Evolutionary conservation across 1,139 yeast species (phyloP).

Genomic region (Yueomyces sp.): DNA sequence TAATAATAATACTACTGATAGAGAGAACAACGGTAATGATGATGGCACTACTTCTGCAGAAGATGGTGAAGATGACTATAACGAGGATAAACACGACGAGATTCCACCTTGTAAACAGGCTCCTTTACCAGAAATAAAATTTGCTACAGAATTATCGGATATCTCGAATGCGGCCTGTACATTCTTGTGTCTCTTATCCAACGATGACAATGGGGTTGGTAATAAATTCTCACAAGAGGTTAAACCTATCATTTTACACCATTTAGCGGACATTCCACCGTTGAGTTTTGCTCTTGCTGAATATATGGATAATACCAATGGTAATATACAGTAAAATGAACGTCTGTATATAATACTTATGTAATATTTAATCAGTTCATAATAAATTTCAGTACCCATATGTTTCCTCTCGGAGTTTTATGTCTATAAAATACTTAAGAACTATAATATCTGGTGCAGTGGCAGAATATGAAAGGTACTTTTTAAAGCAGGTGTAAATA

Average conservation of each 20-base stretch:
- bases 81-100: constrained; percentile 2
- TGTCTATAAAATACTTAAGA: no score
- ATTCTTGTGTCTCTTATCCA: constrained; percentile 21
- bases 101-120: constrained; percentile 17
- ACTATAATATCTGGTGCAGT: no score
- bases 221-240: constrained; percentile 17
- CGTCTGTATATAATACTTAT: no score
- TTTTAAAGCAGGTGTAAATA: no score
- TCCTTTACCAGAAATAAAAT: constrained; percentile 15
- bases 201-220: constrained; percentile 20
- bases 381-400: no score
- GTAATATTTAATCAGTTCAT: no score
- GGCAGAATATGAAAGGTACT: no score
- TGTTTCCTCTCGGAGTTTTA: no score
- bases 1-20: not conserved
- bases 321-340: not conserved
- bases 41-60: not conserved
- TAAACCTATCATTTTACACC: constrained; percentile 19
- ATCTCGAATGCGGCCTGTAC: constrained; percentile 23
- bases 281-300: constrained; percentile 20
- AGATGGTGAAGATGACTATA: constrained; percentile 4
- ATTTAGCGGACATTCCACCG: constrained; percentile 23
- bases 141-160: constrained; percentile 20
- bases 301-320: constrained; percentile 20
- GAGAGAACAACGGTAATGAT: not conserved